Evolutionary conservation across 2,329 filamentous ascomycete species (phyloP).

Genomic region (Xylariomycetidae sp.): DNA sequence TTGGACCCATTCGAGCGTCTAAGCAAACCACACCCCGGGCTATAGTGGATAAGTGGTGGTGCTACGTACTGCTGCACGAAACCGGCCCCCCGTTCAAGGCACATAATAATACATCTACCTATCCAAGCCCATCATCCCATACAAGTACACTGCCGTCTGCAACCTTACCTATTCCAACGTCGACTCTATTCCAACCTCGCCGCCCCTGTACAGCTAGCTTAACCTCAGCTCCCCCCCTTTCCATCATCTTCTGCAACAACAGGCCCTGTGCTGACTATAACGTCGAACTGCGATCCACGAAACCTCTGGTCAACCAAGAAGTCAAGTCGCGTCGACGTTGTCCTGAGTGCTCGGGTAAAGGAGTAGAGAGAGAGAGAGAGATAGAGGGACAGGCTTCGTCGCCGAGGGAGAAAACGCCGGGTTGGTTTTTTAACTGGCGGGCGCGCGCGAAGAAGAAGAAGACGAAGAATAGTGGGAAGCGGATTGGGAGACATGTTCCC

Average conservation of each 20-base stretch:
- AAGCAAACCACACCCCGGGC: conserved; percentile 21
- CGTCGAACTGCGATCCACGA: too few species aligned
- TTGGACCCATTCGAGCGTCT: conserved; percentile 24
- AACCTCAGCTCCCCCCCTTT: too few species aligned
- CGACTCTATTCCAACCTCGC: conserved; percentile 20
- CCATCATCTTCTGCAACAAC: too few species aligned
- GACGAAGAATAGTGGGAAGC: conserved; percentile 9
- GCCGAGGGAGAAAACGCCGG: background rate
- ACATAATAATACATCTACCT: conserved; percentile 32
- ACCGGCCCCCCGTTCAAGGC: conserved; percentile 25
- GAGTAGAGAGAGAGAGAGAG: background rate
- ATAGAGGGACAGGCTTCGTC: background rate
- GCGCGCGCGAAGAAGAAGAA: background rate
- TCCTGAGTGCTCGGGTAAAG: too few species aligned
- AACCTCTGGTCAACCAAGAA: too few species aligned
- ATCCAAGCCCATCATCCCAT: conserved; percentile 23
- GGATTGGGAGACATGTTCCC: conserved; percentile 42
- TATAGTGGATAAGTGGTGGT: conserved; percentile 21
- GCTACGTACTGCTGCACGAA: conserved; percentile 25
- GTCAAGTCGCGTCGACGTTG: too few species aligned
- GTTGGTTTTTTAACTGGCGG: background rate
- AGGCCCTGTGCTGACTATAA: too few species aligned
- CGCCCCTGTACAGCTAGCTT: too few species aligned
- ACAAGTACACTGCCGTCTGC: conserved; percentile 31
- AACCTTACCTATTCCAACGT: conserved; percentile 28